These are phyloP conservation scores for Beauveria asiatica DNA, from an alignment of 2,329 filamentous ascomycete species.

Conservation along the genomic window DNA sequence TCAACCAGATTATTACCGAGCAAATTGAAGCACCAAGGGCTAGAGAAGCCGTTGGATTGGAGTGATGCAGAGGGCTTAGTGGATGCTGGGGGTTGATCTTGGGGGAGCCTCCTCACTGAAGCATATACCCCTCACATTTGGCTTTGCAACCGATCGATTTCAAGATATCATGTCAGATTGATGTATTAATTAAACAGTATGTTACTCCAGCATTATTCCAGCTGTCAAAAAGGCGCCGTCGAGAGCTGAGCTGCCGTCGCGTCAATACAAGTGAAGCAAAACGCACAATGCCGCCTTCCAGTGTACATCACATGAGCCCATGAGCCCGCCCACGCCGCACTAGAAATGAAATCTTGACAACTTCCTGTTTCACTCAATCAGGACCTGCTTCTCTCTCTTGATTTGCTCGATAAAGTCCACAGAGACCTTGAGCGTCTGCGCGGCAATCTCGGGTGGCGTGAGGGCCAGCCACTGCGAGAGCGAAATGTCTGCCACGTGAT, in stretches of 20 bases:
- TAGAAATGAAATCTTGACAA: no score
- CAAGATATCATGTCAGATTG: neutral
- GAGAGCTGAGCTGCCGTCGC: neutral
- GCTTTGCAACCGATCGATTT: neutral
- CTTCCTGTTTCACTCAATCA: constrained; percentile 21
- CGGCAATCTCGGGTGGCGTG: constrained; percentile 55
- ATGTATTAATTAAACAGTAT: neutral
- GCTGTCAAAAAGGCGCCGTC: neutral
- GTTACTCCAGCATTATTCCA: neutral
- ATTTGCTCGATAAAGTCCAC: constrained; percentile 46
- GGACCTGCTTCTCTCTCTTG: constrained; percentile 56
- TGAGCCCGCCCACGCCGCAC: neutral
- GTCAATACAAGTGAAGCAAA: neutral
- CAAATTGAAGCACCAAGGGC: constrained; percentile 11
- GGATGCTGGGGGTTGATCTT: no score
- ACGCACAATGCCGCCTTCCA: neutral
- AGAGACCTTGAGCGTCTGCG: constrained; percentile 50
- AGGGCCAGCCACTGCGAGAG: constrained; percentile 62
- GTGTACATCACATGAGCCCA: neutral
- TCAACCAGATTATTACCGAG: constrained; percentile 17
- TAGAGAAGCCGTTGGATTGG: rapidly evolving
- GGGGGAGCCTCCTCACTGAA: neutral
- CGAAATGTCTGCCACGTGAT: constrained; percentile 57
- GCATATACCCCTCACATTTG: neutral
- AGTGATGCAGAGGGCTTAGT: no score